Evolutionary conservation across 768 basidiomycete genomes (phyloP), one percentile per base, ranked within the genome.

Genomic region (Lentinula detonsa): DNA sequence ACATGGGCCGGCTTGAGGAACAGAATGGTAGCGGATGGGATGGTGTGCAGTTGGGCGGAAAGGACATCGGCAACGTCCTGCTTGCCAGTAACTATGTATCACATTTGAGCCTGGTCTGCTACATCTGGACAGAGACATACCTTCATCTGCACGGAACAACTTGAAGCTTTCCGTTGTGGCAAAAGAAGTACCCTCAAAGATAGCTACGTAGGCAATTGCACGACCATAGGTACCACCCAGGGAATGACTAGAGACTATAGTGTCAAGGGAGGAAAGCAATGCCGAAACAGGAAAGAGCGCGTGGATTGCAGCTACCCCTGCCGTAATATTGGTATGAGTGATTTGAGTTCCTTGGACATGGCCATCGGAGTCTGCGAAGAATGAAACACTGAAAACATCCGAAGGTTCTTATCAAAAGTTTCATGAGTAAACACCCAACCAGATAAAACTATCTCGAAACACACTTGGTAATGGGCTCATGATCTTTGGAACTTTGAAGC

Each of bases 291-390:
- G 93, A 65, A 96, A 84, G 21, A 95, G 70, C 4, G 86, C 83
- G 39, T 90, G 86, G 23, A 85, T 76, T 3, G 89, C 90, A 0
- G 92, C 85, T n/a, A 95, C 88, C 37, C 92, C 95, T 3, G 95
- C 91, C 2, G 93, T 95, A 61, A 96, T 69, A 64, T 93, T 94
- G 70, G 90, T 81, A 70, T 94, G 91, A 0, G 91, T 91, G 35
- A 95, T 74, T 62, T 86, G 85, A 7, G 81, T 82, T 23, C 82
- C 87, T 60, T 81, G 82, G 7, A 88, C 69, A 42, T 79, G 75
- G 37, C 87, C 83, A 18, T 78, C 73, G 18, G 78, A 66, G 1
- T 78, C 76, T 65, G 79, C 74, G 65, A 80, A 87, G 78, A 87
- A 90, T 1, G 86, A 80, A 5, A 90, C 78, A 2, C 87, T 86